Base-by-base conservation (phyloP, 805 yeast genomes). In the Candida easanensis region DNA sequence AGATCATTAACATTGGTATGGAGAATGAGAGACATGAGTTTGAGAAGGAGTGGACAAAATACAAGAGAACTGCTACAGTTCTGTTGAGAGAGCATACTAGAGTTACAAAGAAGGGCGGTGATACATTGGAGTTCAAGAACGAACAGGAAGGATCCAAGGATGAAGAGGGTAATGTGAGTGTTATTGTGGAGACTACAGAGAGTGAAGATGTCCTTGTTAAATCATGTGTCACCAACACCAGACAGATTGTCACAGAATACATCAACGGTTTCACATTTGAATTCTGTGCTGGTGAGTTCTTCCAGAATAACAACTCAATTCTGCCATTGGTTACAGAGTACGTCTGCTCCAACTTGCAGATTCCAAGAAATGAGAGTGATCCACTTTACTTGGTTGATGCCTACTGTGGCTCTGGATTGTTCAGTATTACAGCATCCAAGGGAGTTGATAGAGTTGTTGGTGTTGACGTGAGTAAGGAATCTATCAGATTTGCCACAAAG, bases 381-480 rank as follows among this genome's bases (percentile, higher is more conserved):
- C 80, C 81, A 23, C 77, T 79, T 56, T 88, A 81, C 59, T 67
- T 90, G 38, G 96, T 90, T 21, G 98, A 90, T 63, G 95, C 97
- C 0, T 90, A 90, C 68, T 90, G 98, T 71, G 98, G 98, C 2
- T 86, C 95, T 3, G 99, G 99, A 0, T 69, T 93, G 33, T 93
- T 93, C 65, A 85, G 95, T 48, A 82, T 93, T 45, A 81, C 97
- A 8, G 84, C 95, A 54, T 83, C 93, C 22, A 65, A 74, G 18
- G 82, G 85, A 15, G 95, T 90, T n/a, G 83, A 84, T 34, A 75
- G 76, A 54, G 96, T 88, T 3, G 77, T 88, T 49, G 99, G 99
- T 26, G 98, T 91, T 22, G 99, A 91, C 63, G 89, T 91, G 11
- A 81, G 93, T 40, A 90, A 89, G 22, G 96, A 89, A 54, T 84